Base-by-base conservation (phyloP, 179 eudicot species). In the Carnegiea gigantea region DNA sequence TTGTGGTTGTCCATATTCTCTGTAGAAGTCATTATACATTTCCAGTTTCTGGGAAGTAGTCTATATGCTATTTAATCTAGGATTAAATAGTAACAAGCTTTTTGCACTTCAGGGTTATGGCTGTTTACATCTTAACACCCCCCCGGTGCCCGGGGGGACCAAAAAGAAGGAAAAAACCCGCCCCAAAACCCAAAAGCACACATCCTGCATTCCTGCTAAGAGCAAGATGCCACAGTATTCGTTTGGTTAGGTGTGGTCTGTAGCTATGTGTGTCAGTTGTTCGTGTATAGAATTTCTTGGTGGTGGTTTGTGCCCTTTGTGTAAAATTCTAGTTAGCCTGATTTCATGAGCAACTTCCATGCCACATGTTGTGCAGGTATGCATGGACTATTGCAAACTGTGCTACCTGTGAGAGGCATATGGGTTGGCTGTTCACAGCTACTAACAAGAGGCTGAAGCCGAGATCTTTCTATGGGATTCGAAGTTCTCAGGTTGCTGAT, bases 401-500 rank as follows among this genome's bases (percentile, higher is more conserved):
- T 82, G 88, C 85, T 72, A 85, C 85, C 68, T 95, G 99, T 77
- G 93, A 90, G 83, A 82, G 85, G 76, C 97, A 91, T 60, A 85
- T 95, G 94, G 99, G 99, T 7, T 95, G 98, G 99, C 85, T 90
- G 76, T 95, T 95, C 75, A 92, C 97, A 10, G 94, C 99, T 10
- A 87, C 90, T 49, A 88, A 82, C 77, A 91, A 87, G 91, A 91
- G 85, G 84, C 54, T 94, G 85, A 89, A 88, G 73, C 99, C 98
- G 43, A 88, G 80, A 80, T 89, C 93, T 33, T 95, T 95, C 87
- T 95, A 94, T 93, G 99, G 94, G 60, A 88, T 95, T 81, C 88
- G 98, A 62, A 89, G 93, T 79, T 89, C 93, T 77, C 98, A 91
- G 88, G 88, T 95, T 78, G 93, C 92, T 15, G 97, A 93, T 67